A percentile compares a stretch with the other conserved stretches of the same genome.
Evolutionary conservation across 495 filamentous ascomycete genomes (phyloP).

Genomic region (Trichoderma parareesei): DNA sequence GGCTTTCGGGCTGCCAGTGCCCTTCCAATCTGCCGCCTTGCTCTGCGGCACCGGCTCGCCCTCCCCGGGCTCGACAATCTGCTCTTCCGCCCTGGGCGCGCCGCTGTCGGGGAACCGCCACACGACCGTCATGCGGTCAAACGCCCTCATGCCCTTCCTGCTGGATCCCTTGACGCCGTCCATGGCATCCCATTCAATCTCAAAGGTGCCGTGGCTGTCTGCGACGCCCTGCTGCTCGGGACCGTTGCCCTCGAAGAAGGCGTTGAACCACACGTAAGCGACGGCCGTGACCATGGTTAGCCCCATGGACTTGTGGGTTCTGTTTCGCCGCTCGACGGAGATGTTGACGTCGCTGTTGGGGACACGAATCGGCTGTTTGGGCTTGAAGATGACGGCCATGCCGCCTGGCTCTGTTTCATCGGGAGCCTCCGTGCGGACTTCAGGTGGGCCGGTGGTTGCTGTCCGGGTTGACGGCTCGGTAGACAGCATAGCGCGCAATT

Average conservation of each 20-base stretch:
- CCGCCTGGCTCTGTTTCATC: constrained; percentile 40
- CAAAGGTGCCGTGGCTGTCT: constrained; percentile 45
- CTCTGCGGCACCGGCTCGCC: constrained; percentile 61
- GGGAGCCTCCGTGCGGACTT: constrained; percentile 16
- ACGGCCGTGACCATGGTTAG: constrained; percentile 86
- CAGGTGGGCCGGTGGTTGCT: not conserved
- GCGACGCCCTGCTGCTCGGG: constrained; percentile 48
- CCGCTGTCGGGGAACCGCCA: constrained; percentile 44
- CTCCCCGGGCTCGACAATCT: constrained; percentile 43
- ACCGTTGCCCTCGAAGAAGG: constrained; percentile 80
- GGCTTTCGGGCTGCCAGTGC: constrained; percentile 36
- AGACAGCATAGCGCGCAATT: not conserved
- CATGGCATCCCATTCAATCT: constrained; percentile 53
- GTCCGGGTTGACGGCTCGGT: not conserved
- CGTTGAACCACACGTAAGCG: constrained; percentile 94
- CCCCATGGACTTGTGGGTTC: constrained; percentile 67
- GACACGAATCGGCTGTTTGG: constrained; percentile 50
- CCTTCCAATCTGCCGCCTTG: constrained; percentile 63
- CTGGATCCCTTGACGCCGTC: constrained; percentile 67
- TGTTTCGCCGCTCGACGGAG: constrained; percentile 62
- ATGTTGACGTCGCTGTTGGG: constrained; percentile 84
- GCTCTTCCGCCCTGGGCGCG: constrained; percentile 11
- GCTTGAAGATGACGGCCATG: constrained; percentile 69
- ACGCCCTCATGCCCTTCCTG: constrained; percentile 69
- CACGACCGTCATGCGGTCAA: constrained; percentile 80